Percentiles rank a stretch among this genome's conserved stretches.
Evolutionary conservation across 2,329 filamentous ascomycete genomes (phyloP).

Genomic region (Pyrenophora tritici-repentis): DNA sequence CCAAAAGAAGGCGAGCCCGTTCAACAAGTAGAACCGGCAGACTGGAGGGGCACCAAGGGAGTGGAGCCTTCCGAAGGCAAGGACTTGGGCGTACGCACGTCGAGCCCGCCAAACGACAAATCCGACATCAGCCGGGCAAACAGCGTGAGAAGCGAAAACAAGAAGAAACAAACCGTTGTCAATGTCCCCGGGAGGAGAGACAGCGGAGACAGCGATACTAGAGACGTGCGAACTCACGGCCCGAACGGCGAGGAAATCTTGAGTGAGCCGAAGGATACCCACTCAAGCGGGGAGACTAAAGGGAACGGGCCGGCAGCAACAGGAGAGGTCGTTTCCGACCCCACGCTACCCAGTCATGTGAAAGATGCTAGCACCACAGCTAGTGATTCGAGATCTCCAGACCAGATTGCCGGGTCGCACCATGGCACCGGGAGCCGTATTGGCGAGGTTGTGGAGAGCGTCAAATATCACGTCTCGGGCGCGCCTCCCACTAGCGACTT

Average conservation of each 20-base stretch:
- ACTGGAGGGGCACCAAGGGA: conserved; percentile 69
- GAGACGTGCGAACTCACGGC: conserved; percentile 49
- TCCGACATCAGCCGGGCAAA: conserved; percentile 73
- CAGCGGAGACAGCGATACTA: conserved; percentile 45
- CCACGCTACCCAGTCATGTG: conserved; percentile 22
- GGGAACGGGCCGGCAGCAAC: conserved; percentile 21
- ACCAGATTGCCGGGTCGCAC: conserved; percentile 24
- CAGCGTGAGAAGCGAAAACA: conserved; percentile 61
- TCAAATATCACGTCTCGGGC: conserved; percentile 37
- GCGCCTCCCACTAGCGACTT: conserved; percentile 49
- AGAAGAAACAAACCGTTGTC: conserved; percentile 29
- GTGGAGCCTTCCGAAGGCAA: conserved; percentile 58
- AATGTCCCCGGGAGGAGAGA: conserved; percentile 31
- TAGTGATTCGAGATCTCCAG: conserved; percentile 3
- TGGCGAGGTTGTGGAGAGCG: conserved; percentile 30
- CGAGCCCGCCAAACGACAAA: conserved; percentile 63
- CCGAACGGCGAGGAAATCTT: conserved; percentile 41
- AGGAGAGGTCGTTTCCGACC: conserved; percentile 7
- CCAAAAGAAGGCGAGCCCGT: conserved; percentile 71
- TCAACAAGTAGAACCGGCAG: conserved; percentile 69
- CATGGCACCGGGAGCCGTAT: conserved; percentile 15
- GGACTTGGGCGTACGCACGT: conserved; percentile 69
- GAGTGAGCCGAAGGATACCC: conserved; percentile 31
- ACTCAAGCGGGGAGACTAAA: conserved; percentile 18
- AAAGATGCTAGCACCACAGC: conserved; percentile 16